A percentile compares a stretch with the other conserved stretches of the same genome.
Conservation (phyloP, 2,329 filamentous ascomycete species). For the Phaeosphaeria sp. region DNA sequence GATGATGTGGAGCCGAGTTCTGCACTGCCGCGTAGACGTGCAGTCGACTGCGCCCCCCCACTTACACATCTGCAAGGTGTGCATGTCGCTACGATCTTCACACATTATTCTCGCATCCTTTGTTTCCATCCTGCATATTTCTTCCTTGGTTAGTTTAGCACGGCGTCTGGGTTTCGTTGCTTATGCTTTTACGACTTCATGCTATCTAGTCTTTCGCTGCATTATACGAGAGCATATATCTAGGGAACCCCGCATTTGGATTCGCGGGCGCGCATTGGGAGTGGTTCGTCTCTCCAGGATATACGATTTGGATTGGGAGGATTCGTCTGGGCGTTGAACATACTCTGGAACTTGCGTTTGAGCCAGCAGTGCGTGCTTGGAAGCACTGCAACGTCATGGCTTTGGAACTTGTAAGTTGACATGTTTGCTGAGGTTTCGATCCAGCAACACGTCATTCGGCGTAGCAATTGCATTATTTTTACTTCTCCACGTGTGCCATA, state of each 20-base stretch:
- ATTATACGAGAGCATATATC: constrained; percentile 24
- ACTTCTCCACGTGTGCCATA: constrained; percentile 1
- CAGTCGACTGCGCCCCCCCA: constrained; percentile 3
- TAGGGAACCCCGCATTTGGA: background rate
- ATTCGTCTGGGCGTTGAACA: constrained; percentile 15
- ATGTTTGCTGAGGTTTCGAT: constrained; percentile 12
- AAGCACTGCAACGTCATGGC: constrained; percentile 4
- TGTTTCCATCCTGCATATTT: constrained; percentile 4
- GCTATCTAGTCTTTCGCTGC: constrained; percentile 22
- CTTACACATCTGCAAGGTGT: background rate
- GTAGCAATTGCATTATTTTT: constrained; percentile 14
- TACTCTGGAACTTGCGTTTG: constrained; percentile 4
- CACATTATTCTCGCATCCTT: background rate
- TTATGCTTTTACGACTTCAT: constrained; percentile 24
- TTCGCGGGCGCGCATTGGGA: constrained; percentile 18
- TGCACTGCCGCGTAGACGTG: constrained; percentile 11
- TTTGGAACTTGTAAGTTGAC: constrained; percentile 6
- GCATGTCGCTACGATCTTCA: background rate
- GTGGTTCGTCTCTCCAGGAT: constrained; percentile 2
- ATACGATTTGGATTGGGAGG: constrained; percentile 6
- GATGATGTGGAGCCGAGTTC: background rate
- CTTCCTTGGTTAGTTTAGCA: constrained; percentile 24
- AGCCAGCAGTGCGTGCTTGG: constrained; percentile 6
- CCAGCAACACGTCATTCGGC: constrained; percentile 6
- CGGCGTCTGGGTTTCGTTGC: constrained; percentile 25